Percentiles rank a stretch among this genome's conserved stretches.
These are phyloP conservation scores for Paspalum vaginatum DNA, from an alignment of 176 grass and related monocot genomes.

Conservation along the genomic window DNA sequence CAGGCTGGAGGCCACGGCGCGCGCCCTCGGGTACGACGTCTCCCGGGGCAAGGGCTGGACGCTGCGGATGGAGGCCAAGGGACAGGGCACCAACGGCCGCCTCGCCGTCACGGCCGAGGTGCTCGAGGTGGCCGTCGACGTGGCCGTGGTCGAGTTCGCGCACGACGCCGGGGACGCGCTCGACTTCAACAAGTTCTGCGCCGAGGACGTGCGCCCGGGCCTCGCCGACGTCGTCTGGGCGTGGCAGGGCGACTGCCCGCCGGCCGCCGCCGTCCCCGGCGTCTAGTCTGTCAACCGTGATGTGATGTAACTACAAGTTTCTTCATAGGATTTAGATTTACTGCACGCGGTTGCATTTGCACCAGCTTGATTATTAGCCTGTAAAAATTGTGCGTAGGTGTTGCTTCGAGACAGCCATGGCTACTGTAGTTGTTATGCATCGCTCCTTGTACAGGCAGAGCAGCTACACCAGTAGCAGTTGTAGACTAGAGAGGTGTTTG, in stretches of 20 bases:
- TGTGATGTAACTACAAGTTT: background rate
- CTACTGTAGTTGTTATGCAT: background rate
- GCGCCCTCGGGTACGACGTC: conserved; percentile 54
- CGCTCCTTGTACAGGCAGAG: conserved; percentile 28
- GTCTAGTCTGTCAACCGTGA: background rate
- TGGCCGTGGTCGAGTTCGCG: conserved; percentile 72
- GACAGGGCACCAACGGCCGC: conserved; percentile 40
- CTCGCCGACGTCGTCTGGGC: conserved; percentile 89
- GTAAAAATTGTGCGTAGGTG: background rate
- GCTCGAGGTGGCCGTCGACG: conserved; percentile 65
- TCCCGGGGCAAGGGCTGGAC: conserved; percentile 58
- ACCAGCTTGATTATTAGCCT: background rate
- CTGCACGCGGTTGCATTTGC: background rate
- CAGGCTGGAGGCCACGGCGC: conserved; percentile 48
- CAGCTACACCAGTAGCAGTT: too few species aligned
- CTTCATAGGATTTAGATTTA: background rate
- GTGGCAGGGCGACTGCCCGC: conserved; percentile 71
- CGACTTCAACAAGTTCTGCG: conserved; percentile 85
- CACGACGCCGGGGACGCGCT: conserved; percentile 74
- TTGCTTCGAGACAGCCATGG: conserved; percentile 9
- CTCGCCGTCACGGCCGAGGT: conserved; percentile 69
- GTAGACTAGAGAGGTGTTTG: background rate
- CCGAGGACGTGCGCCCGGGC: conserved; percentile 59
- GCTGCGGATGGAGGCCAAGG: conserved; percentile 61
- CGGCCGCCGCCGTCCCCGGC: conserved; percentile 12